Percentiles rank a stretch among this genome's conserved stretches.
Conservation (phyloP, 495 filamentous ascomycete genomes). For the Talaromyces liani region DNA sequence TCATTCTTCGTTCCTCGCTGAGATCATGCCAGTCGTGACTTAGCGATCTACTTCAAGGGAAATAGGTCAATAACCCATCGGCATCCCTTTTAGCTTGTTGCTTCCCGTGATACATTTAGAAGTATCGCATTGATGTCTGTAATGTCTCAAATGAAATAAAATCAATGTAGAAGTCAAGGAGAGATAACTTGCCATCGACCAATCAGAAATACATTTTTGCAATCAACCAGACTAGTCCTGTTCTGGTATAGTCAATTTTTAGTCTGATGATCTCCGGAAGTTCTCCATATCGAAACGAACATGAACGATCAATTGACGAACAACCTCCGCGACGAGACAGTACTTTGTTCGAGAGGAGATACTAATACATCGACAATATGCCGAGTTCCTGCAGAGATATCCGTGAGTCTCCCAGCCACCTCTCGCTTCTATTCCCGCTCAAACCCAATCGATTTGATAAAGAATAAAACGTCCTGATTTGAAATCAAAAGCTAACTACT, state of each 20-base stretch:
- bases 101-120: too few species aligned
- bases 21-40: too few species aligned
- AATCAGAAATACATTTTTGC: neutral
- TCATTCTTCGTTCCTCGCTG: too few species aligned
- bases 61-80: too few species aligned
- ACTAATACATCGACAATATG: constrained; percentile 45
- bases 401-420: constrained; percentile 46
- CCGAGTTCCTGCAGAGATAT: constrained; percentile 95
- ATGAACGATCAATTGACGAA: neutral
- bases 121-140: too few species aligned
- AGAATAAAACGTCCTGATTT: neutral
- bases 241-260: neutral
- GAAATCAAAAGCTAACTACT: constrained; percentile 1
- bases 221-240: neutral
- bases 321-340: neutral
- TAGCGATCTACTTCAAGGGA: too few species aligned
- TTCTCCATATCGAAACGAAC: neutral
- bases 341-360: neutral
- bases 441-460: too few species aligned
- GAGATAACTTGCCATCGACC: neutral
- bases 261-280: neutral
- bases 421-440: neutral
- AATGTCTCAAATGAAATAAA: neutral
- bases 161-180: neutral
- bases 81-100: too few species aligned